These are phyloP conservation scores for Suillus alpinus DNA, from an alignment of 768 basidiomycete genomes.

Conservation along the genomic window DNA sequence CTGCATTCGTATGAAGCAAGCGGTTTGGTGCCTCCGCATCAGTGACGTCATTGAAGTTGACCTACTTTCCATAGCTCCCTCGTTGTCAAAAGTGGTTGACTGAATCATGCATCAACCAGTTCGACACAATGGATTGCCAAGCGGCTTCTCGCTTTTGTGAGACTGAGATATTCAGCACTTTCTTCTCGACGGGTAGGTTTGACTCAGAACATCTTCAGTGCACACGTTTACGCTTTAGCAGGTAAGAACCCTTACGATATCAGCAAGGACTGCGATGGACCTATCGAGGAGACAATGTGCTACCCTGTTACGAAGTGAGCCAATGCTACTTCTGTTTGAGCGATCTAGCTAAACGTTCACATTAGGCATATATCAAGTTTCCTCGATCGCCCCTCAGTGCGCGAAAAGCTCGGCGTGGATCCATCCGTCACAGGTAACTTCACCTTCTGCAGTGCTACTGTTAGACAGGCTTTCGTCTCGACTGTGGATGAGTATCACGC, in stretches of 20 bases:
- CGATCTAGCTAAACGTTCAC: not conserved
- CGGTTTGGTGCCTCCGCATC: conserved; percentile 23
- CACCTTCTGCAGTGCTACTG: conserved; percentile 36
- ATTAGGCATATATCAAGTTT: conserved; percentile 55
- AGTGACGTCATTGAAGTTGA: not conserved
- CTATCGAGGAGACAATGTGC: conserved; percentile 47
- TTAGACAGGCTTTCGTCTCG: conserved; percentile 46
- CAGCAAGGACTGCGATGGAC: conserved; percentile 54
- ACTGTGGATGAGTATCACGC: conserved; percentile 39
- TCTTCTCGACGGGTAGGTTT: conserved; percentile 29
- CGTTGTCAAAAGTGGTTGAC: conserved; percentile 61
- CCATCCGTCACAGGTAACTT: conserved; percentile 39
- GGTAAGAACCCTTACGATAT: conserved; percentile 68
- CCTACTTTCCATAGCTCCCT: conserved; percentile 47
- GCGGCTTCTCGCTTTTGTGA: conserved; percentile 70
- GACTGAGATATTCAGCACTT: conserved; percentile 32
- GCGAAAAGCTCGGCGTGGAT: conserved; percentile 61
- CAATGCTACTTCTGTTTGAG: not conserved
- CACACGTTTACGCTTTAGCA: conserved; percentile 9
- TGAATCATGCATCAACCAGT: conserved; percentile 59
- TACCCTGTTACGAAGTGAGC: conserved; percentile 51
- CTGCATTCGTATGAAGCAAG: conserved; percentile 43
- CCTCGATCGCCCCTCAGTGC: conserved; percentile 57
- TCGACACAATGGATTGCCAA: conserved; percentile 64
- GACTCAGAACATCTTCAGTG: not conserved